Percentiles rank a stretch among this genome's conserved stretches.
These are phyloP conservation scores for Thielaviopsis ethacetica DNA, from an alignment of 2,329 filamentous ascomycete species.

Conservation along the genomic window DNA sequence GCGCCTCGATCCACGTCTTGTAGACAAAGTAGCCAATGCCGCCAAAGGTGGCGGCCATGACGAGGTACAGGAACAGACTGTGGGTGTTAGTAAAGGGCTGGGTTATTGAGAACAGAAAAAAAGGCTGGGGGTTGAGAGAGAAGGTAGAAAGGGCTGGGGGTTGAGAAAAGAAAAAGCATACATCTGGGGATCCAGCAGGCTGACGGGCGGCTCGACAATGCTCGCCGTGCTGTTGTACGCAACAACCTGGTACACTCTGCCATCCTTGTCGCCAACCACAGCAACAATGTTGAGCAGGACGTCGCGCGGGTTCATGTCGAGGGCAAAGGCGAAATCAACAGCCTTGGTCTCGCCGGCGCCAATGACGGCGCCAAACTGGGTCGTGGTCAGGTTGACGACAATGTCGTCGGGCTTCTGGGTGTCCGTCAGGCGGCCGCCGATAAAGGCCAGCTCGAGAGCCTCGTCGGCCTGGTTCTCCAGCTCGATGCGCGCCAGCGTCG, in stretches of 20 bases:
- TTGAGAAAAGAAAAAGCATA: conserved; percentile 30
- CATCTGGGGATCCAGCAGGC: conserved; percentile 92
- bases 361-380: conserved; percentile 57
- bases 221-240: conserved; percentile 71
- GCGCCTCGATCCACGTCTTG: conserved; percentile 89
- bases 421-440: conserved; percentile 58
- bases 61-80: conserved; percentile 94
- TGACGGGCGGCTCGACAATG: conserved; percentile 80
- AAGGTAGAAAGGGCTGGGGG: too few relatives aligned
- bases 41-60: conserved; percentile 63
- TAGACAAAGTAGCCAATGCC: conserved; percentile 92
- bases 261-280: conserved; percentile 51
- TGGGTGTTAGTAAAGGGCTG: background rate
- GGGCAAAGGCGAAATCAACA: conserved; percentile 69
- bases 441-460: conserved; percentile 57
- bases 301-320: conserved; percentile 87
- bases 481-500: conserved; percentile 67
- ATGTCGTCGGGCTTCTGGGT: conserved; percentile 33
- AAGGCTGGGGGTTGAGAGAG: too few relatives aligned
- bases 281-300: conserved; percentile 62
- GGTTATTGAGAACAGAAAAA: background rate
- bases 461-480: conserved; percentile 69
- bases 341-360: conserved; percentile 60
- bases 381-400: conserved; percentile 70
- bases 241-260: conserved; percentile 56